Conservation (phyloP, 306 rosid genomes). For the Malus sieversii region DNA sequence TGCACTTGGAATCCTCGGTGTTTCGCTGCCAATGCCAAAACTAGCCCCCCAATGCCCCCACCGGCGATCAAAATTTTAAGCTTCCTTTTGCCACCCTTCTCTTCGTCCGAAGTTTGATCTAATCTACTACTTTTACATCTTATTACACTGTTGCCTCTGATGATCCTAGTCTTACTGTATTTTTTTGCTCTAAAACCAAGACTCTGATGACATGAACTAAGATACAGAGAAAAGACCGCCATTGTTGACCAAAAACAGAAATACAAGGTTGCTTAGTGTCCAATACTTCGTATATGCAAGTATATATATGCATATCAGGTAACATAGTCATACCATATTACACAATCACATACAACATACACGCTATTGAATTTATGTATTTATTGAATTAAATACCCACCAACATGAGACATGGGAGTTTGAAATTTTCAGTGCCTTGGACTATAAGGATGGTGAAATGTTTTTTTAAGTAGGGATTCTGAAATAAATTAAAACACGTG, state of each 20-base stretch:
- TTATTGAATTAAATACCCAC: no score
- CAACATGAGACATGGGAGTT: neutral
- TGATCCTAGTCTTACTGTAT: neutral
- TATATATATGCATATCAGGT: neutral
- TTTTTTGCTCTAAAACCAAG: neutral
- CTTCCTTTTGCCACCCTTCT: neutral
- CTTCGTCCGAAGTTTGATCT: neutral
- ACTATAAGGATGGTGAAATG: no score
- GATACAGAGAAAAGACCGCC: neutral
- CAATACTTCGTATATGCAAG: neutral
- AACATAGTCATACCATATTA: neutral
- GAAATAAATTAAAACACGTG: no score
- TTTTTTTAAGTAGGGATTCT: no score
- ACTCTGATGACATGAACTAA: neutral
- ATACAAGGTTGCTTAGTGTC: neutral
- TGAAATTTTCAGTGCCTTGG: neutral
- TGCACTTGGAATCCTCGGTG: neutral
- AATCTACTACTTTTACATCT: neutral
- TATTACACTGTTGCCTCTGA: neutral
- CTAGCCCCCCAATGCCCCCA: neutral
- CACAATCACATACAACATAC: no score
- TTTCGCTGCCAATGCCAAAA: neutral
- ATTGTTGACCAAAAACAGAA: neutral
- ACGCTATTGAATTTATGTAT: no score
- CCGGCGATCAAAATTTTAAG: neutral